Percentiles rank a stretch among this genome's conserved stretches.
Evolutionary conservation across 2,329 filamentous ascomycete genomes (phyloP).

Genomic region (Neofusicoccum kwambonambiense): DNA sequence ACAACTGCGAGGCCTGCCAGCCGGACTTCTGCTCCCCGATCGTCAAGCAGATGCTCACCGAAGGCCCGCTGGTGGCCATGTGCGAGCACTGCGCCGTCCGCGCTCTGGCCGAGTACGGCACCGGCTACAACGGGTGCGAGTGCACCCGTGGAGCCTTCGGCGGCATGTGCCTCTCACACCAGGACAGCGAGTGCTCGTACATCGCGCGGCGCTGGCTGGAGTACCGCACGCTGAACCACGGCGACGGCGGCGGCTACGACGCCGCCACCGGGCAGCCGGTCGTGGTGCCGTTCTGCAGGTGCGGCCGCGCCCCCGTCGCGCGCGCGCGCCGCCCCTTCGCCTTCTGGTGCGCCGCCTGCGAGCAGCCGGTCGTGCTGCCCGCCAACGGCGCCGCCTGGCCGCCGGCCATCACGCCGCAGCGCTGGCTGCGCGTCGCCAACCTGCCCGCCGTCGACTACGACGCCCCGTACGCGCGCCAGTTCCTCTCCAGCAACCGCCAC

Average conservation of each 20-base stretch:
- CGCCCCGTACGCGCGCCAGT: not conserved
- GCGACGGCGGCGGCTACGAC: not conserved
- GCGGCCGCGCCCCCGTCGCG: not conserved
- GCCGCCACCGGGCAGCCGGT: not conserved
- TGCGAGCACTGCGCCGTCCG: not conserved
- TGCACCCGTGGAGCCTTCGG: not conserved
- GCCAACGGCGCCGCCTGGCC: not conserved
- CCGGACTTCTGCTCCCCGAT: not conserved
- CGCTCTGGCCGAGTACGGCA: not conserved
- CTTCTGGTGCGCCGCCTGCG: conserved; percentile 1
- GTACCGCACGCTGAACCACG: not conserved
- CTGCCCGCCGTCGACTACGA: not conserved
- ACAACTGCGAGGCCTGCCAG: not conserved
- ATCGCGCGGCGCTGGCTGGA: not conserved
- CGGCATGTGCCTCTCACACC: not conserved
- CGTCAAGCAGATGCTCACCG: not conserved
- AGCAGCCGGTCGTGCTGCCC: not conserved
- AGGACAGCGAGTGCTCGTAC: not conserved
- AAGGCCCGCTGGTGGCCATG: not conserved
- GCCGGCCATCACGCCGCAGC: not conserved
- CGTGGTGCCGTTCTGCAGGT: not conserved
- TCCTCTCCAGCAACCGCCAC: too few relatives aligned
- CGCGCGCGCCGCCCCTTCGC: not conserved
- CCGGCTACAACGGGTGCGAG: not conserved
- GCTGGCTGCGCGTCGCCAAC: not conserved